A percentile compares a stretch with the other conserved stretches of the same genome.
Evolutionary conservation across 805 yeast genomes (phyloP).

Genomic region (Lipomyces oligophaga): DNA sequence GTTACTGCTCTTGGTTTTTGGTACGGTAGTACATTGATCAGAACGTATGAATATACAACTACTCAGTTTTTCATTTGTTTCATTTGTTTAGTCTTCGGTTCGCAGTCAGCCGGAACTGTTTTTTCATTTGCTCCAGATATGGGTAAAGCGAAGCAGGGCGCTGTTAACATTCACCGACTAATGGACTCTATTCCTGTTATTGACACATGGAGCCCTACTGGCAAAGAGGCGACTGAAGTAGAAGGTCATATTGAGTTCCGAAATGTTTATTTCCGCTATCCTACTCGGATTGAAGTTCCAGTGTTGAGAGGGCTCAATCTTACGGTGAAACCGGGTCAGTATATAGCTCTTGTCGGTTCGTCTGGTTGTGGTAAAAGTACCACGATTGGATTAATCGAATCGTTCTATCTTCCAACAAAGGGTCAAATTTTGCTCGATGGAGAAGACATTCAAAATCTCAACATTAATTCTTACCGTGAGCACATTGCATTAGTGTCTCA

Average conservation of each 20-base stretch:
- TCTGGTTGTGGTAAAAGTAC: slow-evolving; percentile 49
- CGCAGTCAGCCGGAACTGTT: slow-evolving; percentile 43
- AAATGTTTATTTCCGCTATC: slow-evolving; percentile 36
- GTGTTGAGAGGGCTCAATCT: slow-evolving; percentile 32
- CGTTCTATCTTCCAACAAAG: slow-evolving; percentile 49
- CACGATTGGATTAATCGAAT: slow-evolving; percentile 52
- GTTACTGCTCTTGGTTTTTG: slow-evolving; percentile 43
- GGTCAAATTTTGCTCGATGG: slow-evolving; percentile 56
- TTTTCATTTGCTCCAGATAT: slow-evolving; percentile 45
- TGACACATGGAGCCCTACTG: slow-evolving; percentile 37
- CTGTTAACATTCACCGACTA: slow-evolving; percentile 36
- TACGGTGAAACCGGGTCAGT: slow-evolving; percentile 64
- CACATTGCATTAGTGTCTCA: slow-evolving; percentile 61
- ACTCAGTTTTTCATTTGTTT: slow-evolving; percentile 41
- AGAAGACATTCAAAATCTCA: slow-evolving; percentile 45
- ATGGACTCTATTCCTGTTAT: slow-evolving; percentile 38
- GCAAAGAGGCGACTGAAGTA: slow-evolving; percentile 30
- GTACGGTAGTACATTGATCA: slow-evolving; percentile 42
- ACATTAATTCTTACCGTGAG: slow-evolving; percentile 49
- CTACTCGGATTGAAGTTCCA: slow-evolving; percentile 34
- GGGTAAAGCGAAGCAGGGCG: slow-evolving; percentile 43
- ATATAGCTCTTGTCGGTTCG: slow-evolving; percentile 93
- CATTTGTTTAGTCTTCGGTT: slow-evolving; percentile 41
- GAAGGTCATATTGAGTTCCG: slow-evolving; percentile 54
- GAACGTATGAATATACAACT: slow-evolving; percentile 32